Evolutionary conservation across 106 monocot genomes (phyloP).

Genomic region (Posidonia australis): DNA sequence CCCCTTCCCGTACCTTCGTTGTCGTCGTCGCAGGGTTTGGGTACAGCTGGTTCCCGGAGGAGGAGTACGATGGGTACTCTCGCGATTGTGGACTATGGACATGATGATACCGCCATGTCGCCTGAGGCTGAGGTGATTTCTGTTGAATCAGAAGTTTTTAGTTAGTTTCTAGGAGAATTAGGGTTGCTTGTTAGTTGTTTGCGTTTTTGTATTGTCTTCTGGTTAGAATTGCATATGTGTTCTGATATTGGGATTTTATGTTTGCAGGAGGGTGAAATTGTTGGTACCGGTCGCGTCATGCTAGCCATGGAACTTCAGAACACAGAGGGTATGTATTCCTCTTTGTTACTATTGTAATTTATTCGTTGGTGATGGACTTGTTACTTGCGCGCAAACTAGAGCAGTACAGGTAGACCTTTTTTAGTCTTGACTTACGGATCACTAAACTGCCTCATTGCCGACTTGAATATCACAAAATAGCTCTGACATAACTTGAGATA

Average conservation of each 20-base stretch:
- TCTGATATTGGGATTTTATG: neutral
- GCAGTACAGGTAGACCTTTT: no score
- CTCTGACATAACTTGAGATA: no score
- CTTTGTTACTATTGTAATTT: no score
- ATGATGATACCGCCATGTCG: constrained; percentile 82
- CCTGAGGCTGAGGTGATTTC: constrained; percentile 57
- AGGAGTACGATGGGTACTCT: constrained; percentile 26
- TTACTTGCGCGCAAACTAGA: no score
- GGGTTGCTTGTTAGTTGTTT: neutral
- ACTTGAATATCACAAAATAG: no score
- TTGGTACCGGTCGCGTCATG: constrained; percentile 14
- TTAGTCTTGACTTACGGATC: no score
- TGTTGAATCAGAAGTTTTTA: neutral
- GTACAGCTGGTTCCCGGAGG: constrained; percentile 7
- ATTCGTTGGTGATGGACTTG: no score
- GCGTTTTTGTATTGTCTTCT: neutral
- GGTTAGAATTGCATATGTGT: neutral
- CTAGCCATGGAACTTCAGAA: constrained; percentile 20
- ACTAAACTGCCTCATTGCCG: no score
- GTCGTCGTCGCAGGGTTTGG: no score
- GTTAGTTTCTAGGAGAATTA: neutral
- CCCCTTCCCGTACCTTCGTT: neutral
- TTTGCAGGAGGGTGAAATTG: constrained; percentile 37
- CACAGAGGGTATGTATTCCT: constrained; percentile 26
- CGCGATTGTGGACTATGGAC: constrained; percentile 77